Evolutionary conservation across 2,329 filamentous ascomycete genomes (phyloP), one percentile per base, ranked within the genome.

Genomic region (Phialemonium atrogriseum): DNA sequence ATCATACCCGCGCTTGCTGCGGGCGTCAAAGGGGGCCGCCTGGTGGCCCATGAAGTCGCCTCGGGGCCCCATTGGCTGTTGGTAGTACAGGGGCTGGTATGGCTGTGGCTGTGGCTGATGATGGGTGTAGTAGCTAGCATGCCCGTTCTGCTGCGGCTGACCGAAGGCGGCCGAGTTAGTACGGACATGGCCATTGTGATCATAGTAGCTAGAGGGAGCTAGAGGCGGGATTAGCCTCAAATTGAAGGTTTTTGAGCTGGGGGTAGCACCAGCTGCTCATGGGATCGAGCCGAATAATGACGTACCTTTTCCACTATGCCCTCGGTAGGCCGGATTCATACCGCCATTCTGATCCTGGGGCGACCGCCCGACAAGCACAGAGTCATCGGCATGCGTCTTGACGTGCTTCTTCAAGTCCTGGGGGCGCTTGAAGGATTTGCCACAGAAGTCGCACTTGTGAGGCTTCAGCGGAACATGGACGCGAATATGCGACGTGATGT

Each of bases 331-430:
- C 11, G 52, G 46, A 38, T 56, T 56, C 49, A 75, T 56, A 39
- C 62, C 63, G n/a, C 57, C 59, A 38, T 68, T 64, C 35, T 60
- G 64, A 38, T 76, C 72, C 44, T 65, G 65, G 17, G 61, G 61
- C 10, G 64, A 60, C 27, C 70, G 63, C 12, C 45, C 42, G 16
- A 72, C 63, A 24, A 79, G 66, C 24, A 94, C 85, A 24, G 87
- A 93, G 61, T 95, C 89, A 52, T 96, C 89, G 48, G 89, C 89
- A 55, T 96, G 89, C 5, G 89, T 96, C 78, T 96, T 98, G 60
- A 96, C 87, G 58, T 98, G 91, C 69, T 98, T 98, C 77, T 98
- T 96, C 50, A 98, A 60, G 66, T 98, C 91, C 65, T 98, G 91
- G 3, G 91, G 91, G 20, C 91, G 84, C 76, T 98, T 98, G 73